Evolutionary conservation across 1,139 yeast species (phyloP).

Genomic region (Saccharomyces hybrid): DNA sequence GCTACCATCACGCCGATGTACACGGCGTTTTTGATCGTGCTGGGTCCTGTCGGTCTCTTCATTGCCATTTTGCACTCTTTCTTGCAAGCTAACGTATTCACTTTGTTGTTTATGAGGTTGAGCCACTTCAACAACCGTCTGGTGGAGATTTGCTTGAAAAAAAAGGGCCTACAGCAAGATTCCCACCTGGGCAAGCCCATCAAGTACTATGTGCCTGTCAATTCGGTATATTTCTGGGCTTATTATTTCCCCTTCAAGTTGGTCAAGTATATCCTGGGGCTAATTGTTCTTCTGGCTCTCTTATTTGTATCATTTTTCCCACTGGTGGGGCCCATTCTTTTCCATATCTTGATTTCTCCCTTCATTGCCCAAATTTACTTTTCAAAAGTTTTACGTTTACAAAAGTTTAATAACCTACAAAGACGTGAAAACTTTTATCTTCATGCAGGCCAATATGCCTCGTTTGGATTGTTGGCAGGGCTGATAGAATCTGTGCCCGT

Average conservation of each 20-base stretch:
- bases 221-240: constrained; percentile 25
- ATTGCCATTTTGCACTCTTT: constrained; percentile 27
- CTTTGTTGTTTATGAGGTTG: constrained; percentile 29
- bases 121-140: constrained; percentile 19
- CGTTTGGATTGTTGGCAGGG: constrained; percentile 28
- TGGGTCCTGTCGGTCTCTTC: constrained; percentile 28
- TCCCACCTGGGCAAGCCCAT: constrained; percentile 15
- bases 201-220: constrained; percentile 25
- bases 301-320: constrained; percentile 25
- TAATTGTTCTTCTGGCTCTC: constrained; percentile 10
- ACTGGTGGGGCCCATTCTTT: constrained; percentile 26
- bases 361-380: constrained; percentile 24
- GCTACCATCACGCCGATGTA: constrained; percentile 29
- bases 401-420: constrained; percentile 20
- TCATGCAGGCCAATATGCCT: constrained; percentile 25
- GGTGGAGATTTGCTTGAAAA: constrained; percentile 13
- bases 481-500: constrained; percentile 26
- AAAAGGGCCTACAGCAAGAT: constrained; percentile 10
- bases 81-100: constrained; percentile 26
- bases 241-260: constrained; percentile 25
- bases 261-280: constrained; percentile 16
- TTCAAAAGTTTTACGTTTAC: constrained; percentile 20
- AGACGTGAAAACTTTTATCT: constrained; percentile 19
- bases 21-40: constrained; percentile 22
- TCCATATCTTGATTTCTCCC: constrained; percentile 23